Evolutionary conservation across 2,329 filamentous ascomycete species (phyloP).

Genomic region (Volutella citrinella): DNA sequence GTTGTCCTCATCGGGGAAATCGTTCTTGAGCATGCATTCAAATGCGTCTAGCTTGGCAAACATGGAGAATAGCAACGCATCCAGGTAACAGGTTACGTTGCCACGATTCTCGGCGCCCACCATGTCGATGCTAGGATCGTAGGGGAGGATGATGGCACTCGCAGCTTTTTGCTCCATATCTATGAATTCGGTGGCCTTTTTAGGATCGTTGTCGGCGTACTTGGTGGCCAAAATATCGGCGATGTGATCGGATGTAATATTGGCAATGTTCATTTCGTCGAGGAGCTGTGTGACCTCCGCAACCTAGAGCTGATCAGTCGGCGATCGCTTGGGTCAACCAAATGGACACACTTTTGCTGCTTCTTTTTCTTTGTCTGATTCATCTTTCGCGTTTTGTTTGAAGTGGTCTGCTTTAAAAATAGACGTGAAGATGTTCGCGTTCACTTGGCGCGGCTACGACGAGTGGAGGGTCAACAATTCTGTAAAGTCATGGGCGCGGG

Average conservation of each 20-base stretch:
- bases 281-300: slow-evolving; percentile 38
- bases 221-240: slow-evolving; percentile 55
- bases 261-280: slow-evolving; percentile 43
- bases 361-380: slow-evolving; percentile 49
- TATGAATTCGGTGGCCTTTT: slow-evolving; percentile 74
- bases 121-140: slow-evolving; percentile 68
- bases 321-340: no score
- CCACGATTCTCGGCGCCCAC: slow-evolving; percentile 83
- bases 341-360: no score
- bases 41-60: slow-evolving; percentile 88
- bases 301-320: no score
- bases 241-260: slow-evolving; percentile 55
- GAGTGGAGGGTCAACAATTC: slow-evolving; percentile 8
- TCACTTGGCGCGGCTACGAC: slow-evolving; percentile 48
- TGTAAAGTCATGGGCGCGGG: slow-evolving; percentile 7
- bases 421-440: slow-evolving; percentile 57
- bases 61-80: slow-evolving; percentile 91
- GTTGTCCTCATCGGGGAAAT: slow-evolving; percentile 64
- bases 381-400: slow-evolving; percentile 42
- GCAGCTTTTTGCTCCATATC: slow-evolving; percentile 77
- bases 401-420: slow-evolving; percentile 62
- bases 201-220: slow-evolving; percentile 66
- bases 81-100: slow-evolving; percentile 90
- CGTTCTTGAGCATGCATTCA: slow-evolving; percentile 84
- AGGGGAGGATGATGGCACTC: slow-evolving; percentile 73